Evolutionary conservation across 768 basidiomycete genomes (phyloP).

Genomic region (Naganishia vaughanmartiniae): DNA sequence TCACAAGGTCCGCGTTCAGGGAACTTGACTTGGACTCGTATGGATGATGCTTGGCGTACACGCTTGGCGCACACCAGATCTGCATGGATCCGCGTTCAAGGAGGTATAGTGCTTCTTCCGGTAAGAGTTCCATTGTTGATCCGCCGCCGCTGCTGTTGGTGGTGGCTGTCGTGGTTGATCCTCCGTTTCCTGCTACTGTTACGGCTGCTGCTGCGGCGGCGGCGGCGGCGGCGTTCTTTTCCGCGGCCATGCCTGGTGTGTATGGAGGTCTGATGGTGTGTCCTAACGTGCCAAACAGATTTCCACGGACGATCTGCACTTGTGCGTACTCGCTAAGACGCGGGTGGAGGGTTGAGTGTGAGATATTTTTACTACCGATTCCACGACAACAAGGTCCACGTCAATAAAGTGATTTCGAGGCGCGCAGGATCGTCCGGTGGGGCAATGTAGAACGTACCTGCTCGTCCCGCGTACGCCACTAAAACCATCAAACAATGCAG

Average conservation of each 20-base stretch:
- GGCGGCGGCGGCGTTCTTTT: not conserved
- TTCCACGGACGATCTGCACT: constrained; percentile 61
- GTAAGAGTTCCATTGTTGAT: constrained; percentile 71
- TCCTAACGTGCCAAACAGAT: constrained; percentile 76
- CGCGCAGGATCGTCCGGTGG: too few species aligned
- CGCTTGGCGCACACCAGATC: constrained; percentile 37
- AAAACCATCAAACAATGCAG: constrained; percentile 83
- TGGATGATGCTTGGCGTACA: too few species aligned
- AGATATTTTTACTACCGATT: constrained; percentile 47
- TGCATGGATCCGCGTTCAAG: constrained; percentile 82
- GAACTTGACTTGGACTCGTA: too few species aligned
- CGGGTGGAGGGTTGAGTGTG: constrained; percentile 46
- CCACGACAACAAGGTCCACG: not conserved
- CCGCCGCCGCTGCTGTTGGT: not conserved
- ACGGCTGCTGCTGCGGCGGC: not conserved
- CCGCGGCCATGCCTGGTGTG: not conserved
- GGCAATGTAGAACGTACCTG: constrained; percentile 57
- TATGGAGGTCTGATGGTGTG: constrained; percentile 63
- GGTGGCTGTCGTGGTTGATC: not conserved
- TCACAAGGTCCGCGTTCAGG: not conserved
- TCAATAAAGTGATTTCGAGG: not conserved
- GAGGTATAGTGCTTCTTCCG: constrained; percentile 92
- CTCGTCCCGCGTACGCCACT: constrained; percentile 70
- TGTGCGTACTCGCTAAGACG: constrained; percentile 38
- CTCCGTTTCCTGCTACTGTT: constrained; percentile 51